phyloP scores from a whole-genome alignment of 2,329 filamentous ascomycete genomes.

The Pezicula rhizophila region DNA sequence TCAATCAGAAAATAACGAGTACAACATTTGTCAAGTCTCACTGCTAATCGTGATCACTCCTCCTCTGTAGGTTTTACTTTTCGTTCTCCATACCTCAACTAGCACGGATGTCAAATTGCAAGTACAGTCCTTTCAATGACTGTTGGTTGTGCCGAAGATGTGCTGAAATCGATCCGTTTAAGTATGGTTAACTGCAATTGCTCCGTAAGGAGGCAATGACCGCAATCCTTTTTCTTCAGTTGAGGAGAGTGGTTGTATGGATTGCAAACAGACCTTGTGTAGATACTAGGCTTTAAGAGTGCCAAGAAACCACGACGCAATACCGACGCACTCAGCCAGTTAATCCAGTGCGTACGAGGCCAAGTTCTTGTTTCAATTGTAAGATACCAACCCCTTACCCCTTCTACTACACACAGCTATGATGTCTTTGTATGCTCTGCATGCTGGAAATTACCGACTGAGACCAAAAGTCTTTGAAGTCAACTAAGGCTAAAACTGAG shows the following conservation, averaged over 20 bases:
- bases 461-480: conserved; percentile 66
- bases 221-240: not conserved
- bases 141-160: conserved; percentile 3
- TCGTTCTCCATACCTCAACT: not conserved
- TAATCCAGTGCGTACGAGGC: too few species aligned
- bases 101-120: conserved; percentile 3
- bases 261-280: not conserved
- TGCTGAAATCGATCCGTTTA: conserved; percentile 1
- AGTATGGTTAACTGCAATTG: not conserved
- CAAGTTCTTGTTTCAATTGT: too few species aligned
- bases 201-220: not conserved
- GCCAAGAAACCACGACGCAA: too few species aligned
- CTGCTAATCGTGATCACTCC: too few species aligned
- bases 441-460: conserved; percentile 96
- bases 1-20: too few species aligned
- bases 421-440: conserved; percentile 30
- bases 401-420: conserved; percentile 11
- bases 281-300: too few species aligned
- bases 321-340: too few species aligned
- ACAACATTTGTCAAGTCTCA: too few species aligned
- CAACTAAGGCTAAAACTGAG: conserved; percentile 82
- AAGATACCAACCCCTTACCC: too few species aligned
- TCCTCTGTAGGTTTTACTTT: too few species aligned
- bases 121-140: conserved; percentile 1
- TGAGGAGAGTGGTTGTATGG: not conserved